A percentile compares a stretch with the other conserved stretches of the same genome.
phyloP scores from a whole-genome alignment of 805 yeast genomes.

The Cyberlindnera xishuangbannaensis region DNA sequence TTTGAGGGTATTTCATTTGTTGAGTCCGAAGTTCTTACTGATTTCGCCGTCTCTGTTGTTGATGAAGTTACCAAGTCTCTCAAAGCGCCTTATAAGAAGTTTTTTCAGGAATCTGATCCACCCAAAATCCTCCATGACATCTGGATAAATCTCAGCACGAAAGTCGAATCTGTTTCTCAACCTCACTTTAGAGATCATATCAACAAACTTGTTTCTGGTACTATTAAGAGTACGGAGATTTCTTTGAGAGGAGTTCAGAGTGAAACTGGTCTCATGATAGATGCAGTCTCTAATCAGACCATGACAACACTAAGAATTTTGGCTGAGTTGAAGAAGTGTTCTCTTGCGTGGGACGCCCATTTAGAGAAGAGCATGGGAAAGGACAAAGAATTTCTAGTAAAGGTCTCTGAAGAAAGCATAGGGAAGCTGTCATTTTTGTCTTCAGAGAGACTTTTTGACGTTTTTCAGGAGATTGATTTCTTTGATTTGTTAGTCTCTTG shows the following conservation, averaged over 20 bases:
- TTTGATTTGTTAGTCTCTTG: constrained; percentile 47
- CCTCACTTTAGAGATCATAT: constrained; percentile 23
- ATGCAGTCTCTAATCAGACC: constrained; percentile 57
- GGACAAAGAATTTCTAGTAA: constrained; percentile 6
- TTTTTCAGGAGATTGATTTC: constrained; percentile 40
- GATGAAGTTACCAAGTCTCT: constrained; percentile 2
- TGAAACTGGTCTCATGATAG: constrained; percentile 40
- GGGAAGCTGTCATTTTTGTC: constrained; percentile 33
- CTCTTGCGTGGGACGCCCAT: constrained; percentile 7
- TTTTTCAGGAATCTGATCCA: constrained; percentile 4
- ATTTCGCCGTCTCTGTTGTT: constrained; percentile 13
- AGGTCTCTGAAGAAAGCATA: constrained; percentile 19
- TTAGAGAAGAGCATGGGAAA: constrained; percentile 1
- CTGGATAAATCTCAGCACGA: constrained; percentile 5
- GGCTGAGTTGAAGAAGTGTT: constrained; percentile 29
- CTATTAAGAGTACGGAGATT: constrained; percentile 62
- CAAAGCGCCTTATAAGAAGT: constrained; percentile 6
- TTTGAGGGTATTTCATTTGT: constrained; percentile 7
- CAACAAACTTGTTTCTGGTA: constrained; percentile 38
- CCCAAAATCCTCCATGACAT: constrained; percentile 8
- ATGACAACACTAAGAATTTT: constrained; percentile 52
- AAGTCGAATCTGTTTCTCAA: constrained; percentile 31
- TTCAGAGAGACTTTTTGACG: constrained; percentile 28
- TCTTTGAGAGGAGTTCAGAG: constrained; percentile 45
- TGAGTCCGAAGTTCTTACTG: constrained; percentile 1